Evolutionary conservation across 331 rosid species (phyloP).

Genomic region (Malus hybrid): DNA sequence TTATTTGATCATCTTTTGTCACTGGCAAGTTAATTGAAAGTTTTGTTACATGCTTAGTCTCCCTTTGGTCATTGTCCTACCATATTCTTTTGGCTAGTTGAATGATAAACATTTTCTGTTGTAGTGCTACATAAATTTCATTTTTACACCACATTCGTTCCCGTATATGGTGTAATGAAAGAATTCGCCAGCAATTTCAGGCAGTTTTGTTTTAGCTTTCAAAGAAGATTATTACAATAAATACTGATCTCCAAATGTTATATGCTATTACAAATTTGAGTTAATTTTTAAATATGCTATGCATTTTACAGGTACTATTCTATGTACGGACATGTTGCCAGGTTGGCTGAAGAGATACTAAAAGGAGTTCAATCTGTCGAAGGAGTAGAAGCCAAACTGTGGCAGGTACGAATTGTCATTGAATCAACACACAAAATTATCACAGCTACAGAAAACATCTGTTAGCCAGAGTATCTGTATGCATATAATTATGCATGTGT

Average conservation of each 20-base stretch:
- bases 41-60: neutral
- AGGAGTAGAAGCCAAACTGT: slow-evolving; percentile 81
- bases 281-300: neutral
- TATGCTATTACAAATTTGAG: slow-evolving; percentile 5
- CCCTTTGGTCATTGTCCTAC: neutral
- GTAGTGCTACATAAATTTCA: neutral
- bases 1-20: neutral
- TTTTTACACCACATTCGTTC: neutral
- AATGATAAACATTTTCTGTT: neutral
- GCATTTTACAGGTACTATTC: slow-evolving; percentile 69
- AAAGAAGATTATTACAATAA: neutral
- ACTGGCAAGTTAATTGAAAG: neutral
- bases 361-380: slow-evolving; percentile 84
- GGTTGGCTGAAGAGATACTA: slow-evolving; percentile 72
- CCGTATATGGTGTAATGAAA: neutral
- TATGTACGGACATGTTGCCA: slow-evolving; percentile 80
- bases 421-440: neutral
- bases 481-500: too few species aligned
- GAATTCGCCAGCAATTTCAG: neutral
- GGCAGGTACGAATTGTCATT: slow-evolving; percentile 54
- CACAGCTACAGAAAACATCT: neutral
- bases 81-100: neutral
- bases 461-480: neutral
- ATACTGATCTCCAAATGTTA: neutral
- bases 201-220: neutral